Base-by-base conservation (phyloP, 768 basidiomycete species). In the Suillus bovinus region DNA sequence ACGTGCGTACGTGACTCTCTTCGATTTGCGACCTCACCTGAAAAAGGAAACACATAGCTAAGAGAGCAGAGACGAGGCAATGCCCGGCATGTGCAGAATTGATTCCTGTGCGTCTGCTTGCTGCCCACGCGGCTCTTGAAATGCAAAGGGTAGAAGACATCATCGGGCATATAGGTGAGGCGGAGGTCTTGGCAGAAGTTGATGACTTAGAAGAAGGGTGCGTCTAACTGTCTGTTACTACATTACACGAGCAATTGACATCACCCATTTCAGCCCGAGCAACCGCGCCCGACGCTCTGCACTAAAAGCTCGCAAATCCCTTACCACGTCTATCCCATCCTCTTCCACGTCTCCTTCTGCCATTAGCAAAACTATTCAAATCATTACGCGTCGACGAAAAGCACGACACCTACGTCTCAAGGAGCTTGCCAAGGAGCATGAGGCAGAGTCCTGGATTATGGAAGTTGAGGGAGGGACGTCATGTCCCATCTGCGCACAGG, bases 41-140 rank as follows among this genome's bases (percentile, higher is more conserved):
- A 53, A 63, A 11, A 63, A 56, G 57, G 27, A 44, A 13, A n/a
- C 34, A 31, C 58, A 57, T 61, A 91, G 89, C 81, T 4, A 90
- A 86, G 71, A 84, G 87, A 49, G 90, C 88, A 20, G 90, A 92
- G 70, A 93, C 89, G 3, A 80, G 86, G 61, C 78, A 78, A 62
- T 94, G 91, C 69, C 92, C 91, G 2, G 84, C 89, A 42, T 94
- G 91, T 74, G 76, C 81, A 16, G 91, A 93, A 70, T 71, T 71
- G 42, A 88, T 94, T 46, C 91, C 91, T 16, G 69, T 91, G 27
- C 86, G 91, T 14, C 80, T 93, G n/a, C 79, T 93, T 17, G 79
- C 78, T 3, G 79, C 77, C 61, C 92, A 93, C 67, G 80, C 82
- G 4, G 80, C 79, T 46, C 79, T 93, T 31, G 91, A 94, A 72